Evolutionary conservation across 345 rosid genomes (phyloP), one percentile per base, ranked within the genome.

Genomic region (Rhodamnia argentea): DNA sequence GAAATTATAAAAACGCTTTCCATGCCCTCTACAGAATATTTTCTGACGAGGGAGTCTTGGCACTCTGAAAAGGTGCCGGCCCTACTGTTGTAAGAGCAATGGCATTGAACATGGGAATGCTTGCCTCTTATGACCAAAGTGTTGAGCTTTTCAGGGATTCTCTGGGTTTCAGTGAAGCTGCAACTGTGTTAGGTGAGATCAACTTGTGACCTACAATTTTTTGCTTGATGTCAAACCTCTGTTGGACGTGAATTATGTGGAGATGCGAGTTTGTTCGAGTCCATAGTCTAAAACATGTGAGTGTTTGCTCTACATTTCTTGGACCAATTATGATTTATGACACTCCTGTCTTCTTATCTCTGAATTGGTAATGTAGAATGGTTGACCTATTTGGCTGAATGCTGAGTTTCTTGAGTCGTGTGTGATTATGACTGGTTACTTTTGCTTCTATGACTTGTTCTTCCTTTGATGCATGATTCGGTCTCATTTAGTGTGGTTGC

Each of bases 101-200:
- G 93, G 92, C 92, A 55, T 87, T 92, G 88, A 92, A 92, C 92
- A 91, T 92, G 92, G 92, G 94, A 42, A 92, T 92, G 94, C 94
- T 92, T 85, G 94, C 94, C 44, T 92, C 94, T 70, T 92, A 92
- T 87, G 94, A 92, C 74, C 94, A 92, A 88, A 85, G 88, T 86
- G 90, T 91, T 81, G 92, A 92, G 86, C 84, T 92, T 70, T 91
- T 85, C 93, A 89, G 87, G 85, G 94, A 92, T 88, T 60, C 90
- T 62, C 85, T 91, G 83, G 92, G 92, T 70, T 86, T 87, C 16
- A 88, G 94, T 0, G 92, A 92, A 88, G 90, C 58, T n/a, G 82
- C 92, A 20, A 90, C 98, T 0, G 96, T 97, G 2, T 2, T 97
- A 16, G 94, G 94, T 92, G 83, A 86, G 89, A 40, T 62, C 10